These are phyloP conservation scores for Amaranthus palmeri DNA, from an alignment of 148 eudicot genomes.

Conservation along the genomic window DNA sequence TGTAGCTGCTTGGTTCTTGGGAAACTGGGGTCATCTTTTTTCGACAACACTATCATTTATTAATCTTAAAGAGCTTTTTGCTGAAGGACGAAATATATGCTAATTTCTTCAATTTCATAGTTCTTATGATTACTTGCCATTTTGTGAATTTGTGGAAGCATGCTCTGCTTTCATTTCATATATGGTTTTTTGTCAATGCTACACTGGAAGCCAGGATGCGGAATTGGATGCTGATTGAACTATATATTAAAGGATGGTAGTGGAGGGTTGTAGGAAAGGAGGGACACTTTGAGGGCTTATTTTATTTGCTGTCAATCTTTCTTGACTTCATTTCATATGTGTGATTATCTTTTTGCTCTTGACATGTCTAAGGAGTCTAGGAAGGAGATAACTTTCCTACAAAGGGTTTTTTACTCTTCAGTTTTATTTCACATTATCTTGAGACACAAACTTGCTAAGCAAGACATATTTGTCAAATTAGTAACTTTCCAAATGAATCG, in stretches of 20 bases:
- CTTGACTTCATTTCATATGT: background rate
- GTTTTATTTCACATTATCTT: background rate
- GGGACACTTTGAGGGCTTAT: too few species aligned
- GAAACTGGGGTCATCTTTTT: background rate
- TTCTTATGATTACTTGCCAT: too few species aligned
- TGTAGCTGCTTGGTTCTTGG: too few species aligned
- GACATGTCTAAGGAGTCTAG: background rate
- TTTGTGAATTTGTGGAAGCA: too few species aligned
- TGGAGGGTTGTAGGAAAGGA: too few species aligned
- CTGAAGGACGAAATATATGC: background rate
- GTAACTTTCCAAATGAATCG: background rate
- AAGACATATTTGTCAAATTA: background rate
- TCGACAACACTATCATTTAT: background rate
- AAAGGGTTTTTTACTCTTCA: background rate
- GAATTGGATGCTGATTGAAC: too few species aligned
- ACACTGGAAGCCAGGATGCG: too few species aligned
- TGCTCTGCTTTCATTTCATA: background rate
- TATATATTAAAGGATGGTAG: too few species aligned
- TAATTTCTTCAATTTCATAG: too few species aligned
- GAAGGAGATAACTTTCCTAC: too few species aligned
- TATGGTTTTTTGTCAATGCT: background rate
- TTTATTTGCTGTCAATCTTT: too few species aligned
- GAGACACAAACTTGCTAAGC: background rate
- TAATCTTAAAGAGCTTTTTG: background rate
- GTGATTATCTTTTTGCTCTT: background rate